Base-by-base conservation (phyloP, 1,139 yeast genomes). In the Geotrichum australiense region DNA sequence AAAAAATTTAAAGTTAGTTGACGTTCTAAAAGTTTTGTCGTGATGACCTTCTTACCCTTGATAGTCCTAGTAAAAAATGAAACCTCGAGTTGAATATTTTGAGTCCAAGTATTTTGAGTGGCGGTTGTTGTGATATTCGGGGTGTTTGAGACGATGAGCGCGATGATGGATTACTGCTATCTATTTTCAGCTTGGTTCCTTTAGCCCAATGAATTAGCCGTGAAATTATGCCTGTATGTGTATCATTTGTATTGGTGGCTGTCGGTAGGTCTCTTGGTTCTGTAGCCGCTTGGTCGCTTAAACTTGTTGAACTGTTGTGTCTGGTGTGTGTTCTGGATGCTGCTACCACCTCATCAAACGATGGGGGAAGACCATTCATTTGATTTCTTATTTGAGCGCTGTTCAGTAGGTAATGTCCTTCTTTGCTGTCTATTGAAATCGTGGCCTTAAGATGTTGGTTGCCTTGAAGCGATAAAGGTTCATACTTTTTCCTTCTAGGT, bases 61-160 rank as follows among this genome's bases (percentile, higher is more conserved):
- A 53, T 1, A 58, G 49, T 5, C 54, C 57, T 48, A 87, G 69
- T 7, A 83, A 71, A 50, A 83, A 73, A 56, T 84, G 94, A 53
- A 84, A 89, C 47, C 78, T 69, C 1, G 93, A 85, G 51, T 80
- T 80, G 45, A 85, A 66, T 47, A 81, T 73, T 52, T 75, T 76
- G 42, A 80, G 65, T 0, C 89, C 89, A 32, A 80, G 61, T 32
- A 67, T 66, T 55, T 80, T 80, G 37, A 80, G 61, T 24, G 61
- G 56, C 26, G 52, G 51, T 22, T 47, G 47, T 32, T 42, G 37
- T 4, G 31, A 28, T n/a, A 21, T n/a, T n/a, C n/a, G n/a, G n/a
- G n/a, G n/a, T n/a, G n/a, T n/a, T n/a, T n/a, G n/a, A n/a, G n/a
- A n/a, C n/a, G n/a, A n/a, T n/a, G n/a, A n/a, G n/a, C n/a, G n/a